phyloP scores from a whole-genome alignment of 768 basidiomycete species.

The Lyophyllum semitale region DNA sequence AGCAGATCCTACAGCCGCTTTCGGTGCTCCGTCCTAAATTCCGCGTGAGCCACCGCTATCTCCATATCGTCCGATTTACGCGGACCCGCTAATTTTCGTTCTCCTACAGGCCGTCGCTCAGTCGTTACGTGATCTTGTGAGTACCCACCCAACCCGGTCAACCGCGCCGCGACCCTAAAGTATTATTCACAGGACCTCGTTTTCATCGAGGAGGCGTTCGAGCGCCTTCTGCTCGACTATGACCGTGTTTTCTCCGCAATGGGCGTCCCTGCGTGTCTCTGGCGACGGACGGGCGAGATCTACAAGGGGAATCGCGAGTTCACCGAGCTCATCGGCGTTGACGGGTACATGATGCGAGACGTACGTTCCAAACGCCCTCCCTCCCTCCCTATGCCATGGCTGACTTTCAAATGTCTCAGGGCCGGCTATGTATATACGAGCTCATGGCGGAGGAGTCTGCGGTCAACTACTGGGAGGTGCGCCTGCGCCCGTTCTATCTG shows the following conservation, averaged over 20 bases:
- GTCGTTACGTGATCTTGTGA: conserved; percentile 78
- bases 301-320: conserved; percentile 99
- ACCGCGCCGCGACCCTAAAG: conserved; percentile 2
- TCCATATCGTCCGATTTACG: not conserved
- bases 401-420: conserved; percentile 38
- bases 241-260: conserved; percentile 94
- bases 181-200: conserved; percentile 70
- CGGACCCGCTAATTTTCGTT: not conserved
- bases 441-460: conserved; percentile 97
- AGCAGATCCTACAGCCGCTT: conserved; percentile 88
- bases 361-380: conserved; percentile 51
- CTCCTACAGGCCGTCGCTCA: conserved; percentile 69
- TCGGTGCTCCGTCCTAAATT: conserved; percentile 86
- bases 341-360: conserved; percentile 87
- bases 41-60: conserved; percentile 47
- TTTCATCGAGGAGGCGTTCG: conserved; percentile 97
- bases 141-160: conserved; percentile 24
- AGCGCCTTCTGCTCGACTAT: conserved; percentile 91
- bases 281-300: conserved; percentile 96
- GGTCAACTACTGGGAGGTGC: conserved; percentile 96
- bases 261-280: conserved; percentile 96
- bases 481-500: not conserved
- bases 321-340: conserved; percentile 85
- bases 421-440: conserved; percentile 94
- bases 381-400: not conserved